Percentiles rank a stretch among this genome's conserved stretches.
Conservation (phyloP, 768 basidiomycete genomes). For the Boletus vermiculosoides region DNA sequence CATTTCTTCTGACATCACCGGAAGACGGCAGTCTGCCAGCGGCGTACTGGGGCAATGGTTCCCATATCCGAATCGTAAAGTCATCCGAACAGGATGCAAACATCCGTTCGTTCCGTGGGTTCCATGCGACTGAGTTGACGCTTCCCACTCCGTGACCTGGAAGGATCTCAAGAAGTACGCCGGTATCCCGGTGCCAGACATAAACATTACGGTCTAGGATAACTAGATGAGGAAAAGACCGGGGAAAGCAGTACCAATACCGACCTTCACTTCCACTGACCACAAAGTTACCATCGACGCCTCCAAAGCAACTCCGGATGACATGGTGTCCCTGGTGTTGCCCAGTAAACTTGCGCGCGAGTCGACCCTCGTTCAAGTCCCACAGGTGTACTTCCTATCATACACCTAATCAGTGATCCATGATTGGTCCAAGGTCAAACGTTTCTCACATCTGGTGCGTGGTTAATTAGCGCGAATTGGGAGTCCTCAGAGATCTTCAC, state of each 20-base stretch:
- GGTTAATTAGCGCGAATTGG: slow-evolving; percentile 81
- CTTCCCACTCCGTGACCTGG: slow-evolving; percentile 84
- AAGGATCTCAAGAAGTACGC: slow-evolving; percentile 80
- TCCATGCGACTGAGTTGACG: slow-evolving; percentile 97
- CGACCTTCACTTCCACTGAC: slow-evolving; percentile 94
- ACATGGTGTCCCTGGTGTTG: slow-evolving; percentile 83
- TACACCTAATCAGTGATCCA: slow-evolving; percentile 10
- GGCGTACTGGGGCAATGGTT: slow-evolving; percentile 36
- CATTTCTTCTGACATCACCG: slow-evolving; percentile 32
- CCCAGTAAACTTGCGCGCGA: slow-evolving; percentile 80
- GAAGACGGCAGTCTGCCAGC: slow-evolving; percentile 19
- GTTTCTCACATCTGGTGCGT: slow-evolving; percentile 75
- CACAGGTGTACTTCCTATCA: slow-evolving; percentile 85
- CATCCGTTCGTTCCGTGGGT: slow-evolving; percentile 83
- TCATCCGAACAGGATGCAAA: slow-evolving; percentile 98
- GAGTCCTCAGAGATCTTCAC: slow-evolving; percentile 86
- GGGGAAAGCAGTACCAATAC: slow-evolving; percentile 17
- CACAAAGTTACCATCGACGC: slow-evolving; percentile 82
- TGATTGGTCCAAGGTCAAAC: neutral
- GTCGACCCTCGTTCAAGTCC: slow-evolving; percentile 67
- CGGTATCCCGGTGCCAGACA: slow-evolving; percentile 91
- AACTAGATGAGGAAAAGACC: slow-evolving; percentile 11
- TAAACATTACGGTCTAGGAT: slow-evolving; percentile 87
- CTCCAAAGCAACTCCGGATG: slow-evolving; percentile 93
- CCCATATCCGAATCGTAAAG: slow-evolving; percentile 88